These are phyloP conservation scores for Penicillium brevicompactum DNA, from an alignment of 2,329 filamentous ascomycete genomes.

Conservation along the genomic window DNA sequence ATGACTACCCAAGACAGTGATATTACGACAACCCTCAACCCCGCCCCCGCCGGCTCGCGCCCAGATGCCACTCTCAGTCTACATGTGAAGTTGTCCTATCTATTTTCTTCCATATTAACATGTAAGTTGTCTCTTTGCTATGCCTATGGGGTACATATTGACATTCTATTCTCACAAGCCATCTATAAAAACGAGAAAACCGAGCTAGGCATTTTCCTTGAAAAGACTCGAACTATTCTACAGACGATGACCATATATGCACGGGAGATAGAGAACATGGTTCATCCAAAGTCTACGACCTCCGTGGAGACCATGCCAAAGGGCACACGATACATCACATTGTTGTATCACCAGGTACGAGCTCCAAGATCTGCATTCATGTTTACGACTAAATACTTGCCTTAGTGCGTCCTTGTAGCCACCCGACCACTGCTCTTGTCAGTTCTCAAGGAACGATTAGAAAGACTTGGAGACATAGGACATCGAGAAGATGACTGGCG, in stretches of 20 bases:
- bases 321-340: constrained; percentile 39
- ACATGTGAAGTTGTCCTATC: constrained; percentile 39
- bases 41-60: constrained; percentile 25
- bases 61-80: constrained; percentile 35
- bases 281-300: constrained; percentile 33
- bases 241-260: constrained; percentile 41
- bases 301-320: constrained; percentile 38
- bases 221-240: constrained; percentile 38
- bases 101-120: constrained; percentile 39
- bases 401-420: constrained; percentile 14
- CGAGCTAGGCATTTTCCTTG: constrained; percentile 36
- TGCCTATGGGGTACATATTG: neutral
- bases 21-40: constrained; percentile 37
- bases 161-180: neutral
- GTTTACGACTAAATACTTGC: neutral
- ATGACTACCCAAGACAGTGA: constrained; percentile 21
- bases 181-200: constrained; percentile 41
- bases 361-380: constrained; percentile 5
- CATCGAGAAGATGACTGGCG: constrained; percentile 18
- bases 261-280: constrained; percentile 42
- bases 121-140: constrained; percentile 28
- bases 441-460: constrained; percentile 15
- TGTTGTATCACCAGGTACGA: constrained; percentile 44
- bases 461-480: constrained; percentile 6
- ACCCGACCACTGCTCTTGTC: constrained; percentile 14